phyloP scores from a whole-genome alignment of 2,329 filamentous ascomycete genomes.

The Penicillium rolfsii region DNA sequence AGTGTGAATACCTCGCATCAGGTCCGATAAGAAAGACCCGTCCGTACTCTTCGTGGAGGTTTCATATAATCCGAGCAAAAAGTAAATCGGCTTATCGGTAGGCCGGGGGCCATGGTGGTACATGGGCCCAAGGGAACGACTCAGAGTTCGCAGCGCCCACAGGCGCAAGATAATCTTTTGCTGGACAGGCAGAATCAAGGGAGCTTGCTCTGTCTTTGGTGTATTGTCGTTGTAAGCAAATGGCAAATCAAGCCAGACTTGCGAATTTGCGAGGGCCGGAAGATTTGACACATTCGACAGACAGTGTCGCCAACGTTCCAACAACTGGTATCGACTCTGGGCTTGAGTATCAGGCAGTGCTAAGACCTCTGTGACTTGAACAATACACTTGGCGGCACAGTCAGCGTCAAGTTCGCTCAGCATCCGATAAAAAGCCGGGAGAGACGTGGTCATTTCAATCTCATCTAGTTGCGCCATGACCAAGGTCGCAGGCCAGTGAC shows the following conservation, averaged over 20 bases:
- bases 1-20: slow-evolving; percentile 35
- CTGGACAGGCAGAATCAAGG: slow-evolving; percentile 17
- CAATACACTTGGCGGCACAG: slow-evolving; percentile 32
- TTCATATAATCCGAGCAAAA: slow-evolving; percentile 37
- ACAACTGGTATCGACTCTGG: slow-evolving; percentile 19
- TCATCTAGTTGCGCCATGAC: slow-evolving; percentile 33
- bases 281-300: slow-evolving; percentile 28
- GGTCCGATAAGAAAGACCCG: slow-evolving; percentile 31
- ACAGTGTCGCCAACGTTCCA: slow-evolving; percentile 39
- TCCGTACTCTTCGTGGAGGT: slow-evolving; percentile 15
- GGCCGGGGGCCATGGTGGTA: slow-evolving; percentile 24
- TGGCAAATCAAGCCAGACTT: slow-evolving; percentile 32
- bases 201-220: slow-evolving; percentile 2
- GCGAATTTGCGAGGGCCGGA: slow-evolving; percentile 28
- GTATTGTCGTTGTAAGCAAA: slow-evolving; percentile 12
- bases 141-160: slow-evolving; percentile 38
- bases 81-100: slow-evolving; percentile 27
- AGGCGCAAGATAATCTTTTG: slow-evolving; percentile 39
- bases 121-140: slow-evolving; percentile 26
- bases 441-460: slow-evolving; percentile 9
- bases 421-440: slow-evolving; percentile 24
- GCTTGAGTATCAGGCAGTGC: slow-evolving; percentile 26
- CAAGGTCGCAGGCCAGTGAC: slow-evolving; percentile 33
- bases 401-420: slow-evolving; percentile 32
- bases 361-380: slow-evolving; percentile 40